These are phyloP conservation scores for Aquilaria yunnanensis DNA, from an alignment of 345 rosid genomes.

Conservation along the genomic window DNA sequence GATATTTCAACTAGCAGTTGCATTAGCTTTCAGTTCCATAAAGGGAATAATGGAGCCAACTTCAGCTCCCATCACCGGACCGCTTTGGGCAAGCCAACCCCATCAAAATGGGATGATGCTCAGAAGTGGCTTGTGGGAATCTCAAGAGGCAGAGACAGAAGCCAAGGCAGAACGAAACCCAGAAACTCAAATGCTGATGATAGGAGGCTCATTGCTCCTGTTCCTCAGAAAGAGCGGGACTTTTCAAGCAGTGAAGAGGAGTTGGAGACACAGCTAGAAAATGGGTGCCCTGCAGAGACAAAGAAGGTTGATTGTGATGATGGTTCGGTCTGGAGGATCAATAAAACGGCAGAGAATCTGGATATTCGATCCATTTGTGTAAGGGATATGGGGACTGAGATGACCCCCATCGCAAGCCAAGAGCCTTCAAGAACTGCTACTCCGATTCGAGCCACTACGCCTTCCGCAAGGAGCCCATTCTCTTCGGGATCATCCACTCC, in stretches of 20 bases:
- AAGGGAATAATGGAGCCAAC: slow-evolving; percentile 44
- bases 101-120: slow-evolving; percentile 99
- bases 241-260: slow-evolving; percentile 45
- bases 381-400: slow-evolving; percentile 97
- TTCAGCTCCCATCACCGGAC: slow-evolving; percentile 60
- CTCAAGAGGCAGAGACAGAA: slow-evolving; percentile 55
- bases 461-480: slow-evolving; percentile 66
- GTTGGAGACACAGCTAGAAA: slow-evolving; percentile 26
- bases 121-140: slow-evolving; percentile 94
- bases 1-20: slow-evolving; percentile 39
- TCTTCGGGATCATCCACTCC: slow-evolving; percentile 79
- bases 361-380: slow-evolving; percentile 65
- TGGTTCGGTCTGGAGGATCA: slow-evolving; percentile 55
- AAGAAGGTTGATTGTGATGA: slow-evolving; percentile 78
- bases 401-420: slow-evolving; percentile 89
- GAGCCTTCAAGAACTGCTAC: slow-evolving; percentile 92
- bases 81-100: slow-evolving; percentile 80
- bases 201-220: slow-evolving; percentile 79
- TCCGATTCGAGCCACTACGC: slow-evolving; percentile 75
- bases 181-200: slow-evolving; percentile 92
- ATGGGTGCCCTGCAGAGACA: slow-evolving; percentile 38
- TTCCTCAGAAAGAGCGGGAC: slow-evolving; percentile 63
- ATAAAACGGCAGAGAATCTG: slow-evolving; percentile 38
- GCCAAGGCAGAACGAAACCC: slow-evolving; percentile 37
- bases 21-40: slow-evolving; percentile 64